These are phyloP conservation scores for Phaseolus coccineus DNA, from an alignment of 331 rosid genomes.

Conservation along the genomic window DNA sequence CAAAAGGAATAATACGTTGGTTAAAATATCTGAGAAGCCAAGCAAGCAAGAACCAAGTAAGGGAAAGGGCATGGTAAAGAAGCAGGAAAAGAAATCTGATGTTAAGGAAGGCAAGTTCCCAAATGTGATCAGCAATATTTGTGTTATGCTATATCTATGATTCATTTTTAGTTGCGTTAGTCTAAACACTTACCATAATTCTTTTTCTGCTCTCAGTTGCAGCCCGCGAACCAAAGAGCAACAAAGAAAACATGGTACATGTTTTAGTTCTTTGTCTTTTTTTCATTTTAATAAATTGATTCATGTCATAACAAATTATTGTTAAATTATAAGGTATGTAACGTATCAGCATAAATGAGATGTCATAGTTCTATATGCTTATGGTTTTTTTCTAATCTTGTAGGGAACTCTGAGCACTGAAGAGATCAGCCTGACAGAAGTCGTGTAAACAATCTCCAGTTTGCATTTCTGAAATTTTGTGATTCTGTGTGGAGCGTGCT, in stretches of 20 bases:
- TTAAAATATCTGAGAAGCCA: constrained; percentile 67
- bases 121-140: constrained; percentile 9
- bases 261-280: too few species aligned
- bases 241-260: constrained; percentile 85
- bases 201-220: constrained; percentile 49
- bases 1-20: constrained; percentile 42
- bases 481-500: constrained; percentile 53
- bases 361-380: background rate
- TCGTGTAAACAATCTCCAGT: constrained; percentile 34
- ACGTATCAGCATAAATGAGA: too few species aligned
- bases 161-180: background rate
- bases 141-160: background rate
- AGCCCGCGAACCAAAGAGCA: constrained; percentile 49
- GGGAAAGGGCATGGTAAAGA: constrained; percentile 59
- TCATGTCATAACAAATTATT: too few species aligned
- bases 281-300: too few species aligned
- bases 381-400: background rate
- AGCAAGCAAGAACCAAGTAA: constrained; percentile 58
- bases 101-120: constrained; percentile 60
- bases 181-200: background rate
- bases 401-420: constrained; percentile 63
- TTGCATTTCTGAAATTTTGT: constrained; percentile 35
- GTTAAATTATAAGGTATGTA: too few species aligned
- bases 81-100: constrained; percentile 57
- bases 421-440: constrained; percentile 49